A percentile compares a stretch with the other conserved stretches of the same genome.
Conservation (phyloP, 2,329 filamentous ascomycete genomes). For the Mollisiaceae sp. region DNA sequence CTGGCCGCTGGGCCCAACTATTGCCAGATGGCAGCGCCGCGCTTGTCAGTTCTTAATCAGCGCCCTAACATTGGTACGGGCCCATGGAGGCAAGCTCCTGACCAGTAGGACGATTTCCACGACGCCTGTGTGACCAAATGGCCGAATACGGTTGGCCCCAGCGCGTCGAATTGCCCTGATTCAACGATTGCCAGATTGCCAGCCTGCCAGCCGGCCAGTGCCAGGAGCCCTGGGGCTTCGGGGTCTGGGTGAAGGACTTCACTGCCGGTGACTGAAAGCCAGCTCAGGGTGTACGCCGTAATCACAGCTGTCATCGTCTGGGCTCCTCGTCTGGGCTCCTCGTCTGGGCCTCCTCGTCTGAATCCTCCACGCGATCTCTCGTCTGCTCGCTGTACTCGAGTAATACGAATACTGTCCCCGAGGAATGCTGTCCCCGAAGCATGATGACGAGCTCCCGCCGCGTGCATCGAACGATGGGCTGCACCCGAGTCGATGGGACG, state of each 20-base stretch:
- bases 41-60: constrained; percentile 37
- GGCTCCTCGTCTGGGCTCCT: neutral
- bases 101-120: constrained; percentile 25
- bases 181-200: neutral
- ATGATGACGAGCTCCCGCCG: constrained; percentile 4
- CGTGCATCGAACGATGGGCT: neutral
- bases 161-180: constrained; percentile 22
- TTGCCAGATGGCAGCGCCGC: constrained; percentile 27
- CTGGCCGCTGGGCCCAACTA: constrained; percentile 11
- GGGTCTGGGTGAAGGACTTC: constrained; percentile 24
- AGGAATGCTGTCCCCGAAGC: neutral
- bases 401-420: too few relatives aligned
- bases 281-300: neutral
- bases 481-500: constrained; percentile 10
- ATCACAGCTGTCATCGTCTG: neutral
- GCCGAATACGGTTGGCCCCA: constrained; percentile 26
- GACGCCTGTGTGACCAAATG: constrained; percentile 29
- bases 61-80: constrained; percentile 22
- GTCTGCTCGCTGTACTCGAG: too few relatives aligned
- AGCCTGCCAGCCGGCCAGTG: neutral
- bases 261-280: neutral
- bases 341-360: neutral
- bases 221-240: neutral
- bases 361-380: neutral
- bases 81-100: constrained; percentile 6